These are phyloP conservation scores for Murraya paniculata DNA, from an alignment of 345 rosid genomes.

Conservation along the genomic window DNA sequence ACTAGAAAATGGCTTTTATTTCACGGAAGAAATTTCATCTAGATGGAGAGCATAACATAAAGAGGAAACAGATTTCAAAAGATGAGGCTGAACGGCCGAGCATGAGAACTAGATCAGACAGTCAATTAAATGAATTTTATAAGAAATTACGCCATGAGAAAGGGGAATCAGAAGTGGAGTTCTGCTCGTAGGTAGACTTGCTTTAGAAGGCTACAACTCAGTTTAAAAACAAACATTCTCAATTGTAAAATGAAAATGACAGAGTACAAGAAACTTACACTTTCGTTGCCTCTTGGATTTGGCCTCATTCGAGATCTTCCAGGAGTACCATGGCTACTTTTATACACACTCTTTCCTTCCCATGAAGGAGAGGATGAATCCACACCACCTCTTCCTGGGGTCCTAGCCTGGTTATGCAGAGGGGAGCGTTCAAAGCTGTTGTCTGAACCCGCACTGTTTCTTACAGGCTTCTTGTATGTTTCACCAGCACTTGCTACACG, in stretches of 20 bases:
- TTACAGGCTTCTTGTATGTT: conserved; percentile 37
- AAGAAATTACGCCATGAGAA: not conserved
- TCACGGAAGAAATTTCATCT: not conserved
- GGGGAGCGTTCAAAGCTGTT: conserved; percentile 68
- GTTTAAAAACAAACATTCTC: not conserved
- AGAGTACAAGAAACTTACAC: conserved; percentile 40
- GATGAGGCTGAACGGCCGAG: not conserved
- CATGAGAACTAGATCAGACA: not conserved
- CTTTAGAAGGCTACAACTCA: not conserved
- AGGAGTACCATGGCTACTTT: conserved; percentile 58
- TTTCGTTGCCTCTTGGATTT: conserved; percentile 55
- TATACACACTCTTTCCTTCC: conserved; percentile 60
- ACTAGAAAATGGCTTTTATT: not conserved
- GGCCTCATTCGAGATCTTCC: conserved; percentile 54
- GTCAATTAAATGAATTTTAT: not conserved
- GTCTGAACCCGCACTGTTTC: conserved; percentile 50
- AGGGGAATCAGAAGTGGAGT: not conserved
- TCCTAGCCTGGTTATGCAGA: conserved; percentile 45
- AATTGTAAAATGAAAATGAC: not conserved
- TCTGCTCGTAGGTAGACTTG: not conserved
- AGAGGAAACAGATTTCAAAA: not conserved
- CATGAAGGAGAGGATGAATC: conserved; percentile 44
- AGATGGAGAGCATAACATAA: not conserved
- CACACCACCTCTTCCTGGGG: conserved; percentile 36
- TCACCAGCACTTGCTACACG: conserved; percentile 47